Conservation (phyloP, 495 filamentous ascomycete genomes). For the Neurospora pannonica region DNA sequence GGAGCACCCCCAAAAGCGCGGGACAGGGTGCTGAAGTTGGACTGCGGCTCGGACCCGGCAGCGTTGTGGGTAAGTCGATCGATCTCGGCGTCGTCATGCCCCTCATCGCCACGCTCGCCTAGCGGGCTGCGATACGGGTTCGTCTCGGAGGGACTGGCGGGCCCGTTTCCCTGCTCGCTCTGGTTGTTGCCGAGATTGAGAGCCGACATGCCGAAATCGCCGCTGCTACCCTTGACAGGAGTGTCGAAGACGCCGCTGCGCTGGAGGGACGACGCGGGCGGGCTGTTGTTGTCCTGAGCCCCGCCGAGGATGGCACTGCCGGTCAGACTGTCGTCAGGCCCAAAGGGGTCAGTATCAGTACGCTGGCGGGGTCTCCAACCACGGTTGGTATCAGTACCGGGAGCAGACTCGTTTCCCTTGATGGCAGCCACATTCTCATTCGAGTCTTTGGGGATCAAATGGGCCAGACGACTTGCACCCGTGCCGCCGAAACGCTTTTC, state of each 20-base stretch:
- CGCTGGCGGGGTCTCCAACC: slow-evolving; percentile 46
- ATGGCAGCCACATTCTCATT: slow-evolving; percentile 48
- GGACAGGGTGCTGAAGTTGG: slow-evolving; percentile 36
- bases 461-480: slow-evolving; percentile 76
- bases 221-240: slow-evolving; percentile 46
- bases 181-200: slow-evolving; percentile 44
- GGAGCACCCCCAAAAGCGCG: slow-evolving; percentile 38
- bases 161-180: slow-evolving; percentile 38
- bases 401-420: slow-evolving; percentile 24
- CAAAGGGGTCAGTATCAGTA: slow-evolving; percentile 78
- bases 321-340: slow-evolving; percentile 50
- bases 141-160: slow-evolving; percentile 83
- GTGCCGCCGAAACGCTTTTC: slow-evolving; percentile 67
- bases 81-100: slow-evolving; percentile 54
- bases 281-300: slow-evolving; percentile 64
- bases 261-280: slow-evolving; percentile 35
- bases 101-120: slow-evolving; percentile 52
- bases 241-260: slow-evolving; percentile 41
- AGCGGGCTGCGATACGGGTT: slow-evolving; percentile 94
- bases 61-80: slow-evolving; percentile 29
- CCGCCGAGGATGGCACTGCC: slow-evolving; percentile 77
- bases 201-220: slow-evolving; percentile 75
- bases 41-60: slow-evolving; percentile 30
- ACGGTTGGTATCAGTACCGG: slow-evolving; percentile 23
- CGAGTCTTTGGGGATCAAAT: slow-evolving; percentile 69